These are phyloP conservation scores for Neurospora terricola DNA, from an alignment of 495 filamentous ascomycete genomes.

Conservation along the genomic window DNA sequence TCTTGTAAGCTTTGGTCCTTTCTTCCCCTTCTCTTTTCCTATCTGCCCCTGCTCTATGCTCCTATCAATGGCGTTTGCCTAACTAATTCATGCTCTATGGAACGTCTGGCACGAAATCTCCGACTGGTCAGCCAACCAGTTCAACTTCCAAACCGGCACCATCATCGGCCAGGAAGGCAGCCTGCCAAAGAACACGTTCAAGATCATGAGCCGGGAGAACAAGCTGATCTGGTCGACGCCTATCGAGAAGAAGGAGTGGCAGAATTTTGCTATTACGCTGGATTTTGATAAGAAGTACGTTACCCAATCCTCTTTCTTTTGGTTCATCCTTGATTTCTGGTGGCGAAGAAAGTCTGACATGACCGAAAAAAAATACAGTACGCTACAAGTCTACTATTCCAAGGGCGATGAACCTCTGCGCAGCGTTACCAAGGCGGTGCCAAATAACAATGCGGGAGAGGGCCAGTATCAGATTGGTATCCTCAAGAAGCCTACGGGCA, in stretches of 20 bases:
- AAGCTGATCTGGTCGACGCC: slow-evolving; percentile 37
- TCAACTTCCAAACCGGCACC: slow-evolving; percentile 44
- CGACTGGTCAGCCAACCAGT: slow-evolving; percentile 46
- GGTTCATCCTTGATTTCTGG: too few species aligned
- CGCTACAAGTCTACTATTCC: slow-evolving; percentile 46
- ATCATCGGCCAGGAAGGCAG: slow-evolving; percentile 50
- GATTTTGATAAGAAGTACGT: slow-evolving; percentile 35
- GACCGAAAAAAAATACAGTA: slow-evolving; percentile 23
- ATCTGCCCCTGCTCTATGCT: too few species aligned
- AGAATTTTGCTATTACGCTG: slow-evolving; percentile 49
- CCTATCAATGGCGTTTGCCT: too few species aligned
- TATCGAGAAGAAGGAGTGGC: slow-evolving; percentile 36
- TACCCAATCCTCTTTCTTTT: neutral
- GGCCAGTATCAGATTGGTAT: slow-evolving; percentile 50
- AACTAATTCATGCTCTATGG: slow-evolving; percentile 2
- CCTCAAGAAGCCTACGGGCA: slow-evolving; percentile 47
- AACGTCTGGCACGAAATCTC: slow-evolving; percentile 46
- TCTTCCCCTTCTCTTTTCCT: neutral
- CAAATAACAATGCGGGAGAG: slow-evolving; percentile 42
- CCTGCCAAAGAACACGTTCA: slow-evolving; percentile 75
- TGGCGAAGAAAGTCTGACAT: too few species aligned
- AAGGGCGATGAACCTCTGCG: slow-evolving; percentile 34
- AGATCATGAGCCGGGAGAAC: slow-evolving; percentile 38
- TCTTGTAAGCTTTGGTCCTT: slow-evolving; percentile 17
- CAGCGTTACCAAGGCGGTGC: slow-evolving; percentile 34